Evolutionary conservation across 1,284 basidiomycete genomes (phyloP).

Genomic region (Caloboletus firmus): DNA sequence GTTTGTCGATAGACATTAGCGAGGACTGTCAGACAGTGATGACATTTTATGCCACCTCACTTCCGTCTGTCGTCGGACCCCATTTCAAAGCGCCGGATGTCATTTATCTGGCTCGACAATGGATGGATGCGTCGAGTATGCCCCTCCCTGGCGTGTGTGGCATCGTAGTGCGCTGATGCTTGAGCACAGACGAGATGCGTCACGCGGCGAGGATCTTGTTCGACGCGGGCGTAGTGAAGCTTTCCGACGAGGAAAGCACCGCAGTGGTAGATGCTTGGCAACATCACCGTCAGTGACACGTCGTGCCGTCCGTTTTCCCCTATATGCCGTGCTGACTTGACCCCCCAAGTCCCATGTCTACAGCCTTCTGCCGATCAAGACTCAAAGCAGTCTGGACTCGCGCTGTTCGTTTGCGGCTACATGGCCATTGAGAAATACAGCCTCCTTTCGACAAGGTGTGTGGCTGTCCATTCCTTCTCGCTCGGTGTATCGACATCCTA

Average conservation of each 20-base stretch:
- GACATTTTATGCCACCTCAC: conserved; percentile 72
- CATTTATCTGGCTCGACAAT: conserved; percentile 68
- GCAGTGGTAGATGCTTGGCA: conserved; percentile 68
- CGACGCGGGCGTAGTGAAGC: conserved; percentile 64
- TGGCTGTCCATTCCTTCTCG: neutral
- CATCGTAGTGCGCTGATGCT: neutral
- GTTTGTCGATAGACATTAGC: conserved; percentile 52
- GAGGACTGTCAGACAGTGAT: conserved; percentile 69
- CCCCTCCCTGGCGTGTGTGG: neutral
- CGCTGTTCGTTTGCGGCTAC: conserved; percentile 80
- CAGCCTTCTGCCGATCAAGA: conserved; percentile 57
- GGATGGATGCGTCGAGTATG: conserved; percentile 74
- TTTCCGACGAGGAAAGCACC: conserved; percentile 67
- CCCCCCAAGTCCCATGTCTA: conserved; percentile 59
- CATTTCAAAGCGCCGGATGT: conserved; percentile 68
- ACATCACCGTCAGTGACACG: conserved; percentile 51
- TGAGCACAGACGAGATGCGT: conserved; percentile 63
- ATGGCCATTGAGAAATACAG: conserved; percentile 83
- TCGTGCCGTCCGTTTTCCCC: neutral
- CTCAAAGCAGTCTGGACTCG: conserved; percentile 57
- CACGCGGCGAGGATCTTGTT: conserved; percentile 75
- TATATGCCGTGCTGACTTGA: conserved; percentile 11
- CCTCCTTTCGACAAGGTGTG: conserved; percentile 69
- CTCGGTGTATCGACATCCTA: neutral
- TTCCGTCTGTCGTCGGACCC: conserved; percentile 58